Evolutionary conservation across 139 green algal genomes (phyloP).

Genomic region (Coccomyxa sp.): DNA sequence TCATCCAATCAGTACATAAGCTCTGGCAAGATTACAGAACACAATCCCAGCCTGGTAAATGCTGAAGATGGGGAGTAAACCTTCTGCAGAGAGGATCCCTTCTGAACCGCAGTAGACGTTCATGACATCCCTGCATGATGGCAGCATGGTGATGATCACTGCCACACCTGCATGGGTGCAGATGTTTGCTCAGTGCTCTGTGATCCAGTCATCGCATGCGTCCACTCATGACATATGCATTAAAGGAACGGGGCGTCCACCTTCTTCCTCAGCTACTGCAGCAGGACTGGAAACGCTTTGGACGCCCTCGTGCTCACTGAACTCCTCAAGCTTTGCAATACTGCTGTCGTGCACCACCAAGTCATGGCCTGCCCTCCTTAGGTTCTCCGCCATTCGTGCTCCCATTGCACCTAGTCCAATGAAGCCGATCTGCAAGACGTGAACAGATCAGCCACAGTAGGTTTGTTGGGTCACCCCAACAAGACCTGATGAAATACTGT

Average conservation of each 20-base stretch:
- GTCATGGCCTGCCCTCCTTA: slow-evolving; percentile 18
- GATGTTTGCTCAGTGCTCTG: not conserved
- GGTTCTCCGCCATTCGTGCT: slow-evolving; percentile 27
- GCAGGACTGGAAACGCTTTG: slow-evolving; percentile 7
- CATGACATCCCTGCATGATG: slow-evolving; percentile 17
- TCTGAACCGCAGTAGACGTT: slow-evolving; percentile 4
- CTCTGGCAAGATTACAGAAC: too few species aligned
- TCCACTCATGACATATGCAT: not conserved
- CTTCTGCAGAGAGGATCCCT: slow-evolving; percentile 9
- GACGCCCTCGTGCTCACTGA: slow-evolving; percentile 3
- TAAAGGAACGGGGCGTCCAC: not conserved
- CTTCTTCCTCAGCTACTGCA: slow-evolving; percentile 18
- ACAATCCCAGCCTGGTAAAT: too few species aligned
- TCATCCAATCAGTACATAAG: too few species aligned
- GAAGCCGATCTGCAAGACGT: slow-evolving; percentile 32
- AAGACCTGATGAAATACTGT: too few species aligned
- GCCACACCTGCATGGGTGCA: slow-evolving; percentile 4
- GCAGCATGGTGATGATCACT: slow-evolving; percentile 56
- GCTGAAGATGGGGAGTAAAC: not conserved
- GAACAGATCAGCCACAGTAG: not conserved
- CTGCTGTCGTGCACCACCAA: slow-evolving; percentile 38
- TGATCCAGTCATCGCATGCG: not conserved
- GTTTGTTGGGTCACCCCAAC: not conserved
- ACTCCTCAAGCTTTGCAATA: slow-evolving; percentile 11
- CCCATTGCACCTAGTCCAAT: slow-evolving; percentile 47